Base-by-base conservation (phyloP, 805 yeast genomes). In the Candida saitoana region DNA sequence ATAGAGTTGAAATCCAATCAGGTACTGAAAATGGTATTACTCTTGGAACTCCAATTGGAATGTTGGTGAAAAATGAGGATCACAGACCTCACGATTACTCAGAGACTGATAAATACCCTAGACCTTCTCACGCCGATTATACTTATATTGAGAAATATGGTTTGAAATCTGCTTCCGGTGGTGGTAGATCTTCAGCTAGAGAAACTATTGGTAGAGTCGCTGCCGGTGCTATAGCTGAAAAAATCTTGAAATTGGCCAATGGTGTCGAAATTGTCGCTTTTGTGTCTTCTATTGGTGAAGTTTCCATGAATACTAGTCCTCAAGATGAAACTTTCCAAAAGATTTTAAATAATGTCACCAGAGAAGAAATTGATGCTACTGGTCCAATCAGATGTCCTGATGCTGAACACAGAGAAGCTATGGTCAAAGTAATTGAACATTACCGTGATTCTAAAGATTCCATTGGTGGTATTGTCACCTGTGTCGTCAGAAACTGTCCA, bases 131-230 rank as follows among this genome's bases (percentile, higher is more conserved):
- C 65, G 98, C 99, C 15, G 99, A 93, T 66, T 89, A 75, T 76
- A 93, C 99, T 17, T 93, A 93, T 67, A 72, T 87, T 58, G 73
- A 77, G 50, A 93, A 93, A 67, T 93, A 93, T 68, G 96, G 96
- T 34, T 76, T 82, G 52, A 93, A 93, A 69, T 95, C 97, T 3
- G 79, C 95, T 4, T 84, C 95, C 29, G 99, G 99, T 40, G 99
- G 99, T 58, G 99, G 99, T 48, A 80, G 99, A 61, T 85, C 97
- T 9, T 81, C 91, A 35, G 99, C 99, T 6, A 81, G 99, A 65
- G 99, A 93, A 69, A 93, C 99, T 34, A 93, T 93, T 55, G 99
- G 99, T 44, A 80, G 99, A 65, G 99, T 93, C 41, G 98, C 98
- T 37, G 98, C 97, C 6, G 97, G 97, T 58, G 98, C 96, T 39